These are phyloP conservation scores for Discostella pseudostelligera DNA, from an alignment of 108 stramenopile species.

Conservation along the genomic window DNA sequence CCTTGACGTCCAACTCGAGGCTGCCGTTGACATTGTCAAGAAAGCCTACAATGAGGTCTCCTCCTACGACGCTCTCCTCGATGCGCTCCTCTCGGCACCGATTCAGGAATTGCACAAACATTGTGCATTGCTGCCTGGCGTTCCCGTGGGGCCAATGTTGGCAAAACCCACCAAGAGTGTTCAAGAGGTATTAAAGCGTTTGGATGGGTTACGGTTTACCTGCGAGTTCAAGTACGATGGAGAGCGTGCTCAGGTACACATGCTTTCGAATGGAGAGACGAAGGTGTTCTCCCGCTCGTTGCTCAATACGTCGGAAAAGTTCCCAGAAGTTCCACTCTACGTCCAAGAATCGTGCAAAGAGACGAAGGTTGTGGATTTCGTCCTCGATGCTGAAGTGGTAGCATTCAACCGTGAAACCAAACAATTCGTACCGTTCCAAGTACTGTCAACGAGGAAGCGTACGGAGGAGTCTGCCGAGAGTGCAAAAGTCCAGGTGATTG, in stretches of 20 bases:
- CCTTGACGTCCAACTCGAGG: slow-evolving; percentile 77
- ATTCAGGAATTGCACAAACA: slow-evolving; percentile 62
- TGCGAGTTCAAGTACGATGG: slow-evolving; percentile 99
- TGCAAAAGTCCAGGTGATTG: slow-evolving; percentile 96
- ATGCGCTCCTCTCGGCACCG: slow-evolving; percentile 81
- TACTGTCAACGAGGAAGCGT: slow-evolving; percentile 87
- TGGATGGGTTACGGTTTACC: slow-evolving; percentile 90
- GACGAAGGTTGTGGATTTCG: slow-evolving; percentile 68
- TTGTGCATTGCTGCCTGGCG: slow-evolving; percentile 90
- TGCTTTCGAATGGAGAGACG: slow-evolving; percentile 75
- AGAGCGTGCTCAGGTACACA: slow-evolving; percentile 98
- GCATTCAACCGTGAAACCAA: slow-evolving; percentile 90
- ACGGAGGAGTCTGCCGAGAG: slow-evolving; percentile 79
- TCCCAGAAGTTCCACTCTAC: slow-evolving; percentile 92
- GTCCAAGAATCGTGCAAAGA: slow-evolving; percentile 74
- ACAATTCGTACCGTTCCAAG: slow-evolving; percentile 83
- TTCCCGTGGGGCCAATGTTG: slow-evolving; percentile 98
- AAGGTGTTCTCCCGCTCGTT: slow-evolving; percentile 93
- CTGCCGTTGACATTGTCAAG: slow-evolving; percentile 88
- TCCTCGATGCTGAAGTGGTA: slow-evolving; percentile 97
- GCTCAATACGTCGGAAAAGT: slow-evolving; percentile 94
- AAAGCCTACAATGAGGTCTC: slow-evolving; percentile 97
- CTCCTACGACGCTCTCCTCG: slow-evolving; percentile 83
- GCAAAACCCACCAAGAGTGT: slow-evolving; percentile 96
- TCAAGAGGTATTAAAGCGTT: slow-evolving; percentile 92